Base-by-base conservation (phyloP, 2,329 filamentous ascomycete species). In the Dactylonectria estremocensis region DNA sequence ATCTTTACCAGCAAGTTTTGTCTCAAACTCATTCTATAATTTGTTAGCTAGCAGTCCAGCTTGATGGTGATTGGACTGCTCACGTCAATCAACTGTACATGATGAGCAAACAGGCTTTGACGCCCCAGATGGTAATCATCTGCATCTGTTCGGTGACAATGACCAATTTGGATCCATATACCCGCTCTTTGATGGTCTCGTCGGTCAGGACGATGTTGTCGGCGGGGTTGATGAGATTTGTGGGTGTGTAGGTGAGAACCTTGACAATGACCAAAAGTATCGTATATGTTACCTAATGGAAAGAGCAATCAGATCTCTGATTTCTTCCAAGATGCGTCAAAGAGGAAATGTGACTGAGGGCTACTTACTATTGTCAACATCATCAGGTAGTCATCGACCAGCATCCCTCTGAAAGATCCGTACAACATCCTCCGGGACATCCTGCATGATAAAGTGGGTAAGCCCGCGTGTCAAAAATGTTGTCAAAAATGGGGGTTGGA, bases 111-210 rank as follows among this genome's bases (percentile, higher is more conserved):
- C 74, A 89, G 1, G 80, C 78, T 70, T 90, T 90, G 58, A 89
- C 81, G 0, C 80, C 78, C 84, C 86, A 90, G 16, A 87, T 85
- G 0, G 86, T 83, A 50, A 89, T 82, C 20, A 92, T 82, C 81
- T 92, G 91, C 68, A 86, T 83, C 72, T 90, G 83, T 67, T 91
- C 89, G 0, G 88, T 87, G 10, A 90, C 85, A 14, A 90, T 83
- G 1, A 90, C 88, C 77, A 89, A 83, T 80, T 91, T 91, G 55
- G 87, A 89, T 18, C 89, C 89, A 49, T 77, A 80, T 2, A 81
- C 77, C 52, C 87, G 81, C n/a, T 82, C 74, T 4, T 74, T 75
- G 50, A 84, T 82, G 24, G 79, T 81, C 2, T 80, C 72, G 0
- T 84, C 81, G 0, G 87, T 89, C 56, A 91, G 78, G 0, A 75